Evolutionary conservation across 2,329 filamentous ascomycete species (phyloP), one percentile per base, ranked within the genome.

Genomic region (Purpureocillium lavendulum): DNA sequence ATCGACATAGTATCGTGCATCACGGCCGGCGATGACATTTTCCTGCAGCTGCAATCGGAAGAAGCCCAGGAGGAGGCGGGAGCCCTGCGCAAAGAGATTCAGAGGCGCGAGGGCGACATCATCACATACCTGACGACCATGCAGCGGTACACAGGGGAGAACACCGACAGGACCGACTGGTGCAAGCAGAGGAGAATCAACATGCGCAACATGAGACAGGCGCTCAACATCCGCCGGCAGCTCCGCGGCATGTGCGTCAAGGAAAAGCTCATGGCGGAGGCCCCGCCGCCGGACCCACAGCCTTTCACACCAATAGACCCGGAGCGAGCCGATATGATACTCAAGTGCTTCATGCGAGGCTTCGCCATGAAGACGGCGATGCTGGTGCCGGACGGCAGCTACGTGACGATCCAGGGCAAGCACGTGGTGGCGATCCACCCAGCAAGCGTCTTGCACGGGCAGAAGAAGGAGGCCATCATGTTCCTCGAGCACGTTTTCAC

Each of bases 1-100:
- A 90, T 98, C 46, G 92, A 97, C 53, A 82, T 96, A 40, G 84
- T 83, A 29, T 67, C 78, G 0, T 78, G 75, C 44, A 67, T 83
- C 16, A 81, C 77, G 0, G 67, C 75, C 0, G 78, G 79, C 32
- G 75, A 80, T 36, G 77, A 79, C 42, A 73, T 82, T 10, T 82
- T 81, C 49, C 57, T 76, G 10, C 74, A 77, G 34, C 58, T 79
- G 0, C 72, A 75, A 35, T 73, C 71, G 0, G 75, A 80, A 45
- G 73, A 80, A 44, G 67, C 63, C 3, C 61, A 63, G 16, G 75
- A 80, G 38, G 66, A 73, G 15, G 66, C 72, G 1, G 72, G 75
- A 41, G 66, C 67, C 12, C 56, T 60, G 14, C 71, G 78, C 32
- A 73, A 70, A 42, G 75, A 80, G 48, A 62, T 83, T 3, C 69